These are phyloP conservation scores for Leccinellum rugosiceps DNA, from an alignment of 768 basidiomycete genomes.

Conservation along the genomic window DNA sequence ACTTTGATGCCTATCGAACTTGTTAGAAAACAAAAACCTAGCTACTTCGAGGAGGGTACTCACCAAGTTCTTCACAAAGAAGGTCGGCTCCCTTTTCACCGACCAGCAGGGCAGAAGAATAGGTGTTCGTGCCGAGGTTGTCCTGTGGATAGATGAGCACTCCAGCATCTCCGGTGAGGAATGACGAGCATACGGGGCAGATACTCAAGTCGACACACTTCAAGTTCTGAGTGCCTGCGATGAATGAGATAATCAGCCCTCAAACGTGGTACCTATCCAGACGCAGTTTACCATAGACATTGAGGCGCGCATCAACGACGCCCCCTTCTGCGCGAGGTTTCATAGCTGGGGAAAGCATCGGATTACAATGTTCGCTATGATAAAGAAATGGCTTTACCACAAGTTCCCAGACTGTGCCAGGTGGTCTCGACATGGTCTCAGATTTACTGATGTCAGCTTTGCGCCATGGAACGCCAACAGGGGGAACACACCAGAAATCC, in stretches of 20 bases:
- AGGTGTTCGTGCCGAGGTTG: constrained; percentile 71
- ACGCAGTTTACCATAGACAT: constrained; percentile 43
- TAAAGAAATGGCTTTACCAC: constrained; percentile 23
- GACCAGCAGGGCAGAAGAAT: constrained; percentile 65
- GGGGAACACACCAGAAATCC: constrained; percentile 42
- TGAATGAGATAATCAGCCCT: background rate
- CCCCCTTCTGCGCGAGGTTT: constrained; percentile 64
- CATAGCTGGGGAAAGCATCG: constrained; percentile 39
- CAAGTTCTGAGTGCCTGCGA: constrained; percentile 54
- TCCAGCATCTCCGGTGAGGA: background rate
- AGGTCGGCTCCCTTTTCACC: constrained; percentile 68
- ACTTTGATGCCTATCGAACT: constrained; percentile 51
- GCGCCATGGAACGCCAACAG: background rate
- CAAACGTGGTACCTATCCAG: constrained; percentile 9
- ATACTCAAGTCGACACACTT: constrained; percentile 69
- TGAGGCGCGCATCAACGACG: constrained; percentile 62
- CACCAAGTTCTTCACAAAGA: constrained; percentile 62
- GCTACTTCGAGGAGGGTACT: constrained; percentile 9
- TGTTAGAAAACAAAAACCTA: constrained; percentile 5
- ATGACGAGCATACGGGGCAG: constrained; percentile 52
- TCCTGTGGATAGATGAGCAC: constrained; percentile 38
- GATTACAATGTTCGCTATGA: background rate
- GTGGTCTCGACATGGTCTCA: constrained; percentile 69
- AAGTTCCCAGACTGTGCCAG: constrained; percentile 64
- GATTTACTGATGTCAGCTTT: background rate